These are phyloP conservation scores for Cladophialophora psammophila DNA, from an alignment of 2,329 filamentous ascomycete species.

Conservation along the genomic window DNA sequence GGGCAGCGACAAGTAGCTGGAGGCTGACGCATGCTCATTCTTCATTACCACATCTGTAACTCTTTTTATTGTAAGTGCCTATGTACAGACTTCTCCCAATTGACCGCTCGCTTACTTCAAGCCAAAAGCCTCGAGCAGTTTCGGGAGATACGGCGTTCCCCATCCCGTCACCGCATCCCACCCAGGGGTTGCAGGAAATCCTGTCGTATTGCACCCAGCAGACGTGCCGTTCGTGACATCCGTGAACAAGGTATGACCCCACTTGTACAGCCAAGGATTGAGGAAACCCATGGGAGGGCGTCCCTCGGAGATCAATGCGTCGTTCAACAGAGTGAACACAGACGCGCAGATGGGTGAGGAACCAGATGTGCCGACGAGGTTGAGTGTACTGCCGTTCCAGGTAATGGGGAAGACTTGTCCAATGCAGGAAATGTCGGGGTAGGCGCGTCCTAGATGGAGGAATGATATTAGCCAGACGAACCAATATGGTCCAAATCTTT, in stretches of 20 bases:
- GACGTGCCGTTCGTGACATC: conserved; percentile 46
- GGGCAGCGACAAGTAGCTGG: conserved; percentile 2
- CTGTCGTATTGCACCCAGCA: conserved; percentile 45
- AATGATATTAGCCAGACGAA: conserved; percentile 37
- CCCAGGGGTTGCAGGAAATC: conserved; percentile 44
- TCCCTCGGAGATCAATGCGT: conserved; percentile 37
- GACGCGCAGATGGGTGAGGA: conserved; percentile 37
- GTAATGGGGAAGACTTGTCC: conserved; percentile 52
- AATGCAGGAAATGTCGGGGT: conserved; percentile 69
- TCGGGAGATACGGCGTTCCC: conserved; percentile 42
- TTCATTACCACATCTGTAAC: conserved; percentile 15
- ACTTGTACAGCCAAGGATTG: conserved; percentile 39
- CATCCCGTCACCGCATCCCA: conserved; percentile 48
- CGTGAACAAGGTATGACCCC: conserved; percentile 41
- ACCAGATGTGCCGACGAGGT: conserved; percentile 57
- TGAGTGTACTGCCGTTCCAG: conserved; percentile 47
- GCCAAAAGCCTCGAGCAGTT: conserved; percentile 35
- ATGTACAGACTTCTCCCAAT: conserved; percentile 17
- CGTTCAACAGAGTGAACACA: conserved; percentile 38
- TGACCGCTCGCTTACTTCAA: conserved; percentile 26
- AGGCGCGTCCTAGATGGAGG: conserved; percentile 59
- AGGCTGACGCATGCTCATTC: conserved; percentile 16
- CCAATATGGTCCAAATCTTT: conserved; percentile 44
- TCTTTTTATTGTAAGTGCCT: conserved; percentile 14
- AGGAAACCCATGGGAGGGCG: conserved; percentile 37